These are phyloP conservation scores for Xanthoceras sorbifolium DNA, from an alignment of 345 rosid genomes.

Conservation along the genomic window DNA sequence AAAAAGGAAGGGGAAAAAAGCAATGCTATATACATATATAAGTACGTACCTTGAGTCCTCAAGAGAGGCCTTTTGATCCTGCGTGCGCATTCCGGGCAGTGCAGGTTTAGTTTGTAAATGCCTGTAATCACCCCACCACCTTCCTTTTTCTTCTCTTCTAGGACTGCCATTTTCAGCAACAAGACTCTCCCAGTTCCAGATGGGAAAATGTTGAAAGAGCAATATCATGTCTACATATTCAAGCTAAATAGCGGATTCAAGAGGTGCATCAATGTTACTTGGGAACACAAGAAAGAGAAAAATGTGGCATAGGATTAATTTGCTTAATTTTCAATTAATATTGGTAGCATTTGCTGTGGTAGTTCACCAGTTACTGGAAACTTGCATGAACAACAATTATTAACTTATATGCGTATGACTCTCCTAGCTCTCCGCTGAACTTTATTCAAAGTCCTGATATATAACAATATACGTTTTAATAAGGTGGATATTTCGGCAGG, in stretches of 20 bases:
- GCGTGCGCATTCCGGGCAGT: conserved; percentile 69
- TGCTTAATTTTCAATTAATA: background rate
- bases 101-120: conserved; percentile 76
- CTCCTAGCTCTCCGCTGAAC: background rate
- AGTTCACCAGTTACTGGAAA: conserved; percentile 39
- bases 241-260: background rate
- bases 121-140: conserved; percentile 49
- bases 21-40: background rate
- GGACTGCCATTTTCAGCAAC: conserved; percentile 32
- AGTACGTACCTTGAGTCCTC: conserved; percentile 42
- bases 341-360: conserved; percentile 35
- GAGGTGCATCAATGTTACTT: background rate
- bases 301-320: background rate
- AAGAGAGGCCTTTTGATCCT: conserved; percentile 71
- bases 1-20: background rate
- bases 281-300: background rate
- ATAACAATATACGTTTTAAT: no score
- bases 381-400: background rate
- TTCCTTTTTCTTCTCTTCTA: conserved; percentile 37
- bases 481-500: background rate
- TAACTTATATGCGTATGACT: background rate
- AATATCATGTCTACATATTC: background rate
- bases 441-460: background rate
- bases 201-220: background rate
- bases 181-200: background rate